Percentiles rank a stretch among this genome's conserved stretches.
These are phyloP conservation scores for Purpureocillium lavendulum DNA, from an alignment of 2,329 filamentous ascomycete species.

Conservation along the genomic window DNA sequence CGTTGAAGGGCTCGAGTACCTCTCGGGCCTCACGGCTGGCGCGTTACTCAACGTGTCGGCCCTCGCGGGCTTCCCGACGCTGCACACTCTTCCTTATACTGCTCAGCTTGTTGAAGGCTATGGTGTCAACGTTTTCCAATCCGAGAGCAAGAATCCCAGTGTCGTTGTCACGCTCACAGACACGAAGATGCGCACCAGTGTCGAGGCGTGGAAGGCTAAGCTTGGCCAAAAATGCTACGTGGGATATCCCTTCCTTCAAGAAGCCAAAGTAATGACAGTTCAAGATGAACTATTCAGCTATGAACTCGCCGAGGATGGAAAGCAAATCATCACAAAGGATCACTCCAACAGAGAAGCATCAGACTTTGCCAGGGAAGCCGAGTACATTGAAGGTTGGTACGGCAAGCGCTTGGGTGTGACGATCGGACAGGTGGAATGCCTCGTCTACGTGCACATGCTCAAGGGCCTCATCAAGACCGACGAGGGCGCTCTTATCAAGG, in stretches of 20 bases:
- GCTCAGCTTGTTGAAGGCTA: constrained; percentile 65
- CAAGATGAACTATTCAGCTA: constrained; percentile 94
- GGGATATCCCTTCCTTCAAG: constrained; percentile 90
- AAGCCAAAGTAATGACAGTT: constrained; percentile 81
- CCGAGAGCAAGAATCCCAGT: constrained; percentile 93
- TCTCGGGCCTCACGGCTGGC: constrained; percentile 75
- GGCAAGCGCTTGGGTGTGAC: constrained; percentile 85
- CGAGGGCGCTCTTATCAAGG: constrained; percentile 83
- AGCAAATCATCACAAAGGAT: constrained; percentile 57
- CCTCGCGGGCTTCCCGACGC: constrained; percentile 86
- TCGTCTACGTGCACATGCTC: constrained; percentile 89
- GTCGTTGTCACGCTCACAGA: constrained; percentile 82
- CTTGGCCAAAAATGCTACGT: constrained; percentile 83
- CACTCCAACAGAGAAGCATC: constrained; percentile 71
- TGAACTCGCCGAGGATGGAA: constrained; percentile 56
- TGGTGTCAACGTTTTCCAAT: constrained; percentile 89
- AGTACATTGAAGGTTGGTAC: constrained; percentile 77
- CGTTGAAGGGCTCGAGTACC: constrained; percentile 80
- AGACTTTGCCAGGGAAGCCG: constrained; percentile 76
- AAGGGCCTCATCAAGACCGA: constrained; percentile 87
- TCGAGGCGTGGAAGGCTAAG: constrained; percentile 66
- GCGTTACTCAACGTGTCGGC: constrained; percentile 74
- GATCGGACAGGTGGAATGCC: constrained; percentile 77
- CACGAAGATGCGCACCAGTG: constrained; percentile 60
- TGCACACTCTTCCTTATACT: constrained; percentile 78